A percentile compares a stretch with the other conserved stretches of the same genome.
phyloP scores from a whole-genome alignment of 2,329 filamentous ascomycete species.

The Neopestalotiopsis sp. region DNA sequence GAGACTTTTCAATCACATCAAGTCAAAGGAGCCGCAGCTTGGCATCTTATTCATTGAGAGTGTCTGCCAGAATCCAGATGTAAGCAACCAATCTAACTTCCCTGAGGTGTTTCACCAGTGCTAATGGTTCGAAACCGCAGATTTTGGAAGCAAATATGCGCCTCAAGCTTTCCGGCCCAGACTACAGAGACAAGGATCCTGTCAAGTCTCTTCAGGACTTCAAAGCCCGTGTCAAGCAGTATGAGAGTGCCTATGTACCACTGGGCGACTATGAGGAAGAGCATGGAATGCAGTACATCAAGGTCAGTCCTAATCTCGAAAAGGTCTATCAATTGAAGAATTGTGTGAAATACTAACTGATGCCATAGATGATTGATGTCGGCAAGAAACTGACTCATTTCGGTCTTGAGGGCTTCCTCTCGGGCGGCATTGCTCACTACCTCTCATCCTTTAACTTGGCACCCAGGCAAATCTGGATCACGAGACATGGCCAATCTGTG shows the following conservation, averaged over 20 bases:
- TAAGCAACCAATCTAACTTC: conserved; percentile 33
- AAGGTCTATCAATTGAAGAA: too few relatives aligned
- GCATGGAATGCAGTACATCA: conserved; percentile 91
- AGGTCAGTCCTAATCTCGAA: conserved; percentile 44
- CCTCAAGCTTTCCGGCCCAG: conserved; percentile 90
- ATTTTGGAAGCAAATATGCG: conserved; percentile 96
- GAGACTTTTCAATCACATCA: conserved; percentile 82
- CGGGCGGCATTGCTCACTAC: conserved; percentile 91
- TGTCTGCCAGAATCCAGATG: conserved; percentile 81
- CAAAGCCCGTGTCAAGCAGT: conserved; percentile 87
- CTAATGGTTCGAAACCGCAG: conserved; percentile 35
- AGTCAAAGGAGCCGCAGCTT: conserved; percentile 80
- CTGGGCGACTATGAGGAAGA: conserved; percentile 90
- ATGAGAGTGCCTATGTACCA: conserved; percentile 92
- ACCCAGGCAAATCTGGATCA: conserved; percentile 97
- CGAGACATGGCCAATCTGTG: conserved; percentile 86
- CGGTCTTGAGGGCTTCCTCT: conserved; percentile 89
- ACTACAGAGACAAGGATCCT: conserved; percentile 95
- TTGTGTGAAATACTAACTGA: conserved; percentile 29
- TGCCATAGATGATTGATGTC: conserved; percentile 84
- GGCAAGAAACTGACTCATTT: conserved; percentile 92
- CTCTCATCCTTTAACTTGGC: conserved; percentile 96
- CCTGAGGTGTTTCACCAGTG: background rate
- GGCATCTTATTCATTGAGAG: conserved; percentile 96
- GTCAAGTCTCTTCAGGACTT: conserved; percentile 85